A percentile compares a stretch with the other conserved stretches of the same genome.
These are phyloP conservation scores for Chlorella sp. DNA, from an alignment of 139 green algal genomes.

Conservation along the genomic window DNA sequence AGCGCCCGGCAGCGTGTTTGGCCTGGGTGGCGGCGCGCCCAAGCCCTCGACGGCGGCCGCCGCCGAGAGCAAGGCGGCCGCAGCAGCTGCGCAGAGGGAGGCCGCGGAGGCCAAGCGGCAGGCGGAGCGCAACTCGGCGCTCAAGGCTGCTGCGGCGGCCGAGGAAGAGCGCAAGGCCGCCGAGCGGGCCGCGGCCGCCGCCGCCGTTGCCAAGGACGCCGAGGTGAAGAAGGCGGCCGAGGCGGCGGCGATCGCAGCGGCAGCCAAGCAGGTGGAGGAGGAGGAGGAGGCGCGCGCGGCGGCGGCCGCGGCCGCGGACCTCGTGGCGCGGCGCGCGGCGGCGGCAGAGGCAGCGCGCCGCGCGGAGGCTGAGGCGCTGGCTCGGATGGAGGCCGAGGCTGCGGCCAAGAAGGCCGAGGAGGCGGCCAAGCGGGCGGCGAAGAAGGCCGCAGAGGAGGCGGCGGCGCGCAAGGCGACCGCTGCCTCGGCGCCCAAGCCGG, in stretches of 20 bases:
- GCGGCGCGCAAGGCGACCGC: conserved; percentile 54
- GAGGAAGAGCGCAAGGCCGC: conserved; percentile 33
- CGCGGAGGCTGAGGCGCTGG: neutral
- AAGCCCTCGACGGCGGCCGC: neutral
- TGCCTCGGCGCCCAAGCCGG: conserved; percentile 33
- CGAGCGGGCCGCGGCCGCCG: conserved; percentile 20
- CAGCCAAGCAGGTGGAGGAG: neutral
- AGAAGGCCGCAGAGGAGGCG: conserved; percentile 24
- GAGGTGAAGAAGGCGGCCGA: conserved; percentile 9
- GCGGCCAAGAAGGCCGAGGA: neutral
- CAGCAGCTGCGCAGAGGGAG: neutral
- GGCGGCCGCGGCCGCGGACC: neutral
- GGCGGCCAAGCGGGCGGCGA: neutral
- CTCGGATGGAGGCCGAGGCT: neutral
- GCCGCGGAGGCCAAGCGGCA: conserved; percentile 25
- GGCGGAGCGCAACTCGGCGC: neutral
- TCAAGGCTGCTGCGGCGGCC: conserved; percentile 5
- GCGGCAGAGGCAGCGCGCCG: neutral
- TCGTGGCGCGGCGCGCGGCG: neutral
- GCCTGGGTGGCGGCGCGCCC: conserved; percentile 9
- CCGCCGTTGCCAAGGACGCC: conserved; percentile 18
- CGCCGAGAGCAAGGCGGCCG: conserved; percentile 3
- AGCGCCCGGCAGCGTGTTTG: conserved; percentile 32
- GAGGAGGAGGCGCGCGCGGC: neutral
- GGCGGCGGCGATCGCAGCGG: conserved; percentile 17